phyloP scores from a whole-genome alignment of 2,329 filamentous ascomycete genomes.

The Cladosporium velox region DNA sequence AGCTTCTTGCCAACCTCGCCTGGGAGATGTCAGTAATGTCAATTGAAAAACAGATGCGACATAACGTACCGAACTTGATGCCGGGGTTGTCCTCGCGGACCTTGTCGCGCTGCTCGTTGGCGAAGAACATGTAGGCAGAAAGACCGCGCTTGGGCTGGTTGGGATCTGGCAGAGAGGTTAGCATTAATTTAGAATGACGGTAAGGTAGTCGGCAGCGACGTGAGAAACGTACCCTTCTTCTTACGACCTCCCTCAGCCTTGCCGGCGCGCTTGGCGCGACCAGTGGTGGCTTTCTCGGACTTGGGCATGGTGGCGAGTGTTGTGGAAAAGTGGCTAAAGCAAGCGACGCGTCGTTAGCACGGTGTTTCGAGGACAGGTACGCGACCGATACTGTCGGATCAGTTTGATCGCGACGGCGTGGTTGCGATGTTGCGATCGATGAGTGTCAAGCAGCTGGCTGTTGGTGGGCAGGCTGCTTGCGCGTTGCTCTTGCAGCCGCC shows the following conservation, averaged over 20 bases:
- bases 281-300: conserved; percentile 61
- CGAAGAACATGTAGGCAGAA: conserved; percentile 99
- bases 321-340: conserved; percentile 10
- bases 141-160: conserved; percentile 99
- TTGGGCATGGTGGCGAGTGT: conserved; percentile 62
- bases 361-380: neutral
- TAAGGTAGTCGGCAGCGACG: conserved; percentile 11
- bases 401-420: conserved; percentile 3
- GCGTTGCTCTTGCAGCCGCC: conserved; percentile 12
- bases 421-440: conserved; percentile 20
- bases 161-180: conserved; percentile 64
- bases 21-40: conserved; percentile 38
- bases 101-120: conserved; percentile 98
- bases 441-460: conserved; percentile 2
- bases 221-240: conserved; percentile 65
- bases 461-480: neutral
- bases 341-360: conserved; percentile 19
- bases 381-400: conserved; percentile 4
- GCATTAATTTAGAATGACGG: conserved; percentile 3
- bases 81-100: conserved; percentile 98
- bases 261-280: conserved; percentile 51
- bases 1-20: conserved; percentile 97
- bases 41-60: neutral
- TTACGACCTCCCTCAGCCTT: conserved; percentile 56
- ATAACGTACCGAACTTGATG: conserved; percentile 80